Evolutionary conservation across 306 rosid genomes (phyloP).

Genomic region (Vigna hirtella): DNA sequence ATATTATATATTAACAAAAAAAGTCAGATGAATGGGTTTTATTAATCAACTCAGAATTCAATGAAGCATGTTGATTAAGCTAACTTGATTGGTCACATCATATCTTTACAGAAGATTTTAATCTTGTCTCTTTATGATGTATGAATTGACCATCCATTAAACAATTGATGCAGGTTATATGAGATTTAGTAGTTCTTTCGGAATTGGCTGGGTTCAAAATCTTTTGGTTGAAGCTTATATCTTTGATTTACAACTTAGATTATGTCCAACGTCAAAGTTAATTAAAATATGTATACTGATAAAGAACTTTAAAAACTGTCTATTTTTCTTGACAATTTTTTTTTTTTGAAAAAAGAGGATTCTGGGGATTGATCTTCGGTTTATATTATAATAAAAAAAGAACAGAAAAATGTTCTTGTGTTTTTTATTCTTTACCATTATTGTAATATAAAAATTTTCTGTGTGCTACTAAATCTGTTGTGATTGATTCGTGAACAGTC

Average conservation of each 20-base stretch:
- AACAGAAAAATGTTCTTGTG: constrained; percentile 1
- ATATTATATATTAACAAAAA: not conserved
- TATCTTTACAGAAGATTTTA: constrained; percentile 47
- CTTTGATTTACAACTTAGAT: not conserved
- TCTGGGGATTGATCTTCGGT: not conserved
- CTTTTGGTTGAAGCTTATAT: constrained; percentile 12
- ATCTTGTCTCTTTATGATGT: constrained; percentile 34
- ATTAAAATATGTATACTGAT: not conserved
- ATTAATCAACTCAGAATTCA: constrained; percentile 36
- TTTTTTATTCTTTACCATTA: not conserved
- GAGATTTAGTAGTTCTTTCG: not conserved
- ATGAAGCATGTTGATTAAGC: constrained; percentile 15
- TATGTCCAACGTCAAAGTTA: constrained; percentile 1
- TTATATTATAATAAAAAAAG: not conserved
- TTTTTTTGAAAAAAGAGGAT: not conserved
- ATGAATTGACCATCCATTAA: constrained; percentile 42
- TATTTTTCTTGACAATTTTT: constrained; percentile 1
- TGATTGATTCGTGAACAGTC: constrained; percentile 5
- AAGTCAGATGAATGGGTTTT: not conserved
- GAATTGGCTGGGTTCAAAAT: constrained; percentile 28
- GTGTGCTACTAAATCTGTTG: not conserved
- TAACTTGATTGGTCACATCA: constrained; percentile 41
- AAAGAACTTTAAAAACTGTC: not conserved
- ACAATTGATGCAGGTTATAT: constrained; percentile 16
- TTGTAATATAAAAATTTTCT: not conserved